Percentiles rank a stretch among this genome's conserved stretches.
These are phyloP conservation scores for Infundibulicybe gibba DNA, from an alignment of 768 basidiomycete genomes.

Conservation along the genomic window DNA sequence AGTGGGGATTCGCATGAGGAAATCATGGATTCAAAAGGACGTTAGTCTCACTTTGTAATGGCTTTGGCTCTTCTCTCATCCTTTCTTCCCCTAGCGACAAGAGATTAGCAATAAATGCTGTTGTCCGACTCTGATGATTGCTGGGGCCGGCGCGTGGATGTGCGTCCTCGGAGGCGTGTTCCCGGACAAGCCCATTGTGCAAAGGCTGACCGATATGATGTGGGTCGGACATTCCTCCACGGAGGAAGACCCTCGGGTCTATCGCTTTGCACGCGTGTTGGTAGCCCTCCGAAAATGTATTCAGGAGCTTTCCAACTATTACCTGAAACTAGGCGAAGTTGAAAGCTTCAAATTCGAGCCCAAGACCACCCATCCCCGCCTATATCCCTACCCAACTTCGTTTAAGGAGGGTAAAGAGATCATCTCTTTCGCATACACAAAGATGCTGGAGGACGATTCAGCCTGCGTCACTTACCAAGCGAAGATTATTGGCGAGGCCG, in stretches of 20 bases:
- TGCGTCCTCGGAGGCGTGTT: background rate
- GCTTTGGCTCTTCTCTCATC: too few species aligned
- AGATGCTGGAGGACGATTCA: constrained; percentile 9
- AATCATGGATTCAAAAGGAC: constrained; percentile 8
- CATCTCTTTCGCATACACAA: constrained; percentile 16
- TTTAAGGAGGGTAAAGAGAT: too few species aligned
- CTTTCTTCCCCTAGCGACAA: background rate
- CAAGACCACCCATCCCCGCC: too few species aligned
- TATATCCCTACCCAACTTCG: too few species aligned
- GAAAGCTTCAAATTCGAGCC: too few species aligned
- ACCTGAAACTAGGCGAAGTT: background rate
- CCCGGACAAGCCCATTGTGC: background rate
- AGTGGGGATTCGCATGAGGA: constrained; percentile 18
- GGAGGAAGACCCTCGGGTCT: constrained; percentile 7
- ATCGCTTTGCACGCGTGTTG: constrained; percentile 14
- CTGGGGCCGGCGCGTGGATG: background rate
- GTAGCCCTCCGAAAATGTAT: constrained; percentile 9
- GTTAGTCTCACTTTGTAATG: constrained; percentile 4
- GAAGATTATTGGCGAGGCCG: background rate
- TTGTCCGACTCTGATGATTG: background rate
- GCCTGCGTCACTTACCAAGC: constrained; percentile 19
- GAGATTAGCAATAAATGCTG: background rate
- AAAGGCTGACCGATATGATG: background rate
- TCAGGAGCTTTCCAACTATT: background rate
- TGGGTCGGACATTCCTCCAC: background rate